Evolutionary conservation across 805 yeast genomes (phyloP).

Genomic region (Metschnikowia peoriensis): DNA sequence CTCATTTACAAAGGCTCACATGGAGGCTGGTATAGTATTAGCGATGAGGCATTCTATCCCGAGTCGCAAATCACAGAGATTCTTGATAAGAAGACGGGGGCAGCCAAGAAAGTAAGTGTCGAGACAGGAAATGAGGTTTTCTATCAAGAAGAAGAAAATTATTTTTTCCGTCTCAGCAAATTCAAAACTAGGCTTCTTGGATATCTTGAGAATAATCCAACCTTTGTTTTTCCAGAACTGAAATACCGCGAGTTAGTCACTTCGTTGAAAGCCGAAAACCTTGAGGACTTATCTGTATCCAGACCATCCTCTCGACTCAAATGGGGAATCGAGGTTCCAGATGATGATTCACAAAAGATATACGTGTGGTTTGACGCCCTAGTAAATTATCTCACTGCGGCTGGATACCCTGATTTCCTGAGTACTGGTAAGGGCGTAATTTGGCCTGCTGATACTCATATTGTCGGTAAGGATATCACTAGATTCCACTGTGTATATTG

Average conservation of each 20-base stretch:
- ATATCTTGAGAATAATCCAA: slow-evolving; percentile 46
- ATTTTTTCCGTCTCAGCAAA: slow-evolving; percentile 73
- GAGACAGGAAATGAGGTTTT: slow-evolving; percentile 78
- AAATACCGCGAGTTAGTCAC: slow-evolving; percentile 53
- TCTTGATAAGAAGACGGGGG: slow-evolving; percentile 24
- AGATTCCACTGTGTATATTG: slow-evolving; percentile 90
- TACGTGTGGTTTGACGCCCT: slow-evolving; percentile 98
- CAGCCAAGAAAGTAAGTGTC: slow-evolving; percentile 42
- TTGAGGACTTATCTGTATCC: slow-evolving; percentile 80
- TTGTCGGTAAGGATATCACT: slow-evolving; percentile 88
- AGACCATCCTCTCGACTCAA: slow-evolving; percentile 72
- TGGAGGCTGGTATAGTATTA: slow-evolving; percentile 90
- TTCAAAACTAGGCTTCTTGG: slow-evolving; percentile 56
- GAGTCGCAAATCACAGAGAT: slow-evolving; percentile 62
- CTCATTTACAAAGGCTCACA: slow-evolving; percentile 80
- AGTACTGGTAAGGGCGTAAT: slow-evolving; percentile 21
- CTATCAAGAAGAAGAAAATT: slow-evolving; percentile 77
- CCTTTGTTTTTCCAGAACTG: slow-evolving; percentile 64
- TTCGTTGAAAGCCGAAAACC: slow-evolving; percentile 49
- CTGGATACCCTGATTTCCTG: slow-evolving; percentile 44
- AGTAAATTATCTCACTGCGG: slow-evolving; percentile 74
- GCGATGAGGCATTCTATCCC: slow-evolving; percentile 93
- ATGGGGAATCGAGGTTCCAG: slow-evolving; percentile 93
- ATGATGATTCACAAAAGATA: slow-evolving; percentile 70
- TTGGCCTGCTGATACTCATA: slow-evolving; percentile 70